A percentile compares a stretch with the other conserved stretches of the same genome.
These are phyloP conservation scores for Nemania serpens DNA, from an alignment of 2,329 filamentous ascomycete species.

Conservation along the genomic window DNA sequence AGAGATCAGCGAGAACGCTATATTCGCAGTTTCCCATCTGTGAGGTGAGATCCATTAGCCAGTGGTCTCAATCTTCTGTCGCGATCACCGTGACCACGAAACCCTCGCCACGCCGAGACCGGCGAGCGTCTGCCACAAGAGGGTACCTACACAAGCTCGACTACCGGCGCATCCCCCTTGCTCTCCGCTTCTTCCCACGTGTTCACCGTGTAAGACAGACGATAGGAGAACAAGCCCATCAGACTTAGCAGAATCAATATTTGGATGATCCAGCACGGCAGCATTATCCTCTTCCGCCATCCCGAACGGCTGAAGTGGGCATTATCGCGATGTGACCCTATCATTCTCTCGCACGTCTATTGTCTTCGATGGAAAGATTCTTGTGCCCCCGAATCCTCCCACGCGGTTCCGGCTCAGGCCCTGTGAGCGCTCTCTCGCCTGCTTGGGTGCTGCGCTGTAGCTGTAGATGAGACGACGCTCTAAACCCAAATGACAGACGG, in stretches of 20 bases:
- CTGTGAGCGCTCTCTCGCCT: neutral
- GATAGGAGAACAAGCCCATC: slow-evolving; percentile 58
- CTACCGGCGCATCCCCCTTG: slow-evolving; percentile 46
- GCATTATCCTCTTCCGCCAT: slow-evolving; percentile 55
- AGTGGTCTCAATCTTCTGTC: too few relatives aligned
- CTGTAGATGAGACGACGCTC: neutral
- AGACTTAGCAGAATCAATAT: slow-evolving; percentile 50
- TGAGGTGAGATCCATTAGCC: slow-evolving; percentile 35
- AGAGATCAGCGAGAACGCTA: slow-evolving; percentile 53
- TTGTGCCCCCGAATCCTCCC: neutral
- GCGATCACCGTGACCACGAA: too few relatives aligned
- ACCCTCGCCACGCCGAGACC: neutral
- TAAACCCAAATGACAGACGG: neutral
- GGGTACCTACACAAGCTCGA: slow-evolving; percentile 56
- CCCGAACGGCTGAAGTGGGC: slow-evolving; percentile 57
- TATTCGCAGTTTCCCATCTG: slow-evolving; percentile 59
- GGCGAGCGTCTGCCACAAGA: neutral
- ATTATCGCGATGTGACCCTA: slow-evolving; percentile 54
- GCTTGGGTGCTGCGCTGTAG: neutral
- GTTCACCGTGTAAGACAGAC: slow-evolving; percentile 53
- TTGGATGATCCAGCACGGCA: slow-evolving; percentile 57
- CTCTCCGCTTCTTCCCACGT: slow-evolving; percentile 49
- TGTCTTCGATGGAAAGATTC: neutral
- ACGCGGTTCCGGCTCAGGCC: neutral
- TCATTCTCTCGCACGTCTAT: slow-evolving; percentile 32